Conservation (phyloP, 805 yeast species). For the Grigorovia humatica region DNA sequence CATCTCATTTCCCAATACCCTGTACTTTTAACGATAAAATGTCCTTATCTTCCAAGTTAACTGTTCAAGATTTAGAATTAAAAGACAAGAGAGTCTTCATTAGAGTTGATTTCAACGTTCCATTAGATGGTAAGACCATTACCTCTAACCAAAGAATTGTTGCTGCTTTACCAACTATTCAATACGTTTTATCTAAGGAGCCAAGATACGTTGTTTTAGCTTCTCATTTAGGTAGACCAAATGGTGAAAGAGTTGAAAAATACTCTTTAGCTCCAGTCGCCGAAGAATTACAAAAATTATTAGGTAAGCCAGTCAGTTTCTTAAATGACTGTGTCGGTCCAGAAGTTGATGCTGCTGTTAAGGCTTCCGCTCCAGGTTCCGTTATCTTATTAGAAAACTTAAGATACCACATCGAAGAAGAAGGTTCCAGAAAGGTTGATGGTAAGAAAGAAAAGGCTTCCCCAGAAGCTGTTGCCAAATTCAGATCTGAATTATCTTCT, state of each 20-base stretch:
- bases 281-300: constrained; percentile 70
- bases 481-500: constrained; percentile 83
- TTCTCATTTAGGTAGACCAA: constrained; percentile 98
- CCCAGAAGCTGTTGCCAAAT: constrained; percentile 68
- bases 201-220: constrained; percentile 90
- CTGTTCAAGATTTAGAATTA: constrained; percentile 84
- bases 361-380: constrained; percentile 64
- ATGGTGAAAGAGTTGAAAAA: constrained; percentile 79
- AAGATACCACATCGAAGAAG: constrained; percentile 97
- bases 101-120: constrained; percentile 95
- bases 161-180: constrained; percentile 97
- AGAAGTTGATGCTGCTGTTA: constrained; percentile 74
- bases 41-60: constrained; percentile 90
- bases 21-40: constrained; percentile 31
- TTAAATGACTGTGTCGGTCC: constrained; percentile 86
- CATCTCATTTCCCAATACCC: neutral
- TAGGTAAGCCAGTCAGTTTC: constrained; percentile 68
- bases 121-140: constrained; percentile 90
- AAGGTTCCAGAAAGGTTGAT: constrained; percentile 84
- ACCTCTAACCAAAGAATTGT: constrained; percentile 99
- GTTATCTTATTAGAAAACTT: constrained; percentile 91
- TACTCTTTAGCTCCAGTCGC: constrained; percentile 92
- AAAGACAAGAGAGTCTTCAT: constrained; percentile 92
- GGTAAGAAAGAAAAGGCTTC: constrained; percentile 93
- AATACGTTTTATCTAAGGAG: constrained; percentile 83